Percentiles rank a stretch among this genome's conserved stretches.
phyloP scores from a whole-genome alignment of 169 alveolate genomes.

The Plasmodium fragile region DNA sequence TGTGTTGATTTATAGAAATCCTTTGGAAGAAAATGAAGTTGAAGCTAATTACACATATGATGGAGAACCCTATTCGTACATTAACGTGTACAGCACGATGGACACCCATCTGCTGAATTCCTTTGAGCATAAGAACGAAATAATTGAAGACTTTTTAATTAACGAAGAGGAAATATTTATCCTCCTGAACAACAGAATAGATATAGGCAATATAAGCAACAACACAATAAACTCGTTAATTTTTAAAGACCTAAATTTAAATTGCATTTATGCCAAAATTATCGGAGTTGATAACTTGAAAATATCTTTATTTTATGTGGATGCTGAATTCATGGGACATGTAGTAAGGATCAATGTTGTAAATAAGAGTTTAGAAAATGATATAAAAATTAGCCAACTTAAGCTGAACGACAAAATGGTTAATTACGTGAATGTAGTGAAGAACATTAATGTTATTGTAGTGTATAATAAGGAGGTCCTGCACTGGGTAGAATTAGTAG shows the following conservation, averaged over 20 bases:
- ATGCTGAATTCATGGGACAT: slow-evolving; percentile 3
- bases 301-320: slow-evolving; percentile 38
- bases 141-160: slow-evolving; percentile 45
- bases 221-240: slow-evolving; percentile 7
- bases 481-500: slow-evolving; percentile 43
- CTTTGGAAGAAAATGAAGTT: neutral
- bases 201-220: slow-evolving; percentile 35
- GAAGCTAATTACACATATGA: neutral
- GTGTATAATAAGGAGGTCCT: slow-evolving; percentile 45
- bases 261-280: slow-evolving; percentile 29
- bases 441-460: slow-evolving; percentile 19
- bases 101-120: slow-evolving; percentile 18
- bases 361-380: neutral
- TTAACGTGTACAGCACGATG: slow-evolving; percentile 34
- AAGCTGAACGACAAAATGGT: slow-evolving; percentile 6
- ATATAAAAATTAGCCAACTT: slow-evolving; percentile 23
- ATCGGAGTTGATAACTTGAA: neutral
- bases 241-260: slow-evolving; percentile 39
- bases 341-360: neutral
- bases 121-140: slow-evolving; percentile 54
- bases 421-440: slow-evolving; percentile 20
- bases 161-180: slow-evolving; percentile 35
- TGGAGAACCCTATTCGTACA: slow-evolving; percentile 21
- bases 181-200: slow-evolving; percentile 31
- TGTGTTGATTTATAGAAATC: slow-evolving; percentile 23